A percentile compares a stretch with the other conserved stretches of the same genome.
phyloP scores from a whole-genome alignment of 164 flowering plant genomes.

The Magnolia sinica region DNA sequence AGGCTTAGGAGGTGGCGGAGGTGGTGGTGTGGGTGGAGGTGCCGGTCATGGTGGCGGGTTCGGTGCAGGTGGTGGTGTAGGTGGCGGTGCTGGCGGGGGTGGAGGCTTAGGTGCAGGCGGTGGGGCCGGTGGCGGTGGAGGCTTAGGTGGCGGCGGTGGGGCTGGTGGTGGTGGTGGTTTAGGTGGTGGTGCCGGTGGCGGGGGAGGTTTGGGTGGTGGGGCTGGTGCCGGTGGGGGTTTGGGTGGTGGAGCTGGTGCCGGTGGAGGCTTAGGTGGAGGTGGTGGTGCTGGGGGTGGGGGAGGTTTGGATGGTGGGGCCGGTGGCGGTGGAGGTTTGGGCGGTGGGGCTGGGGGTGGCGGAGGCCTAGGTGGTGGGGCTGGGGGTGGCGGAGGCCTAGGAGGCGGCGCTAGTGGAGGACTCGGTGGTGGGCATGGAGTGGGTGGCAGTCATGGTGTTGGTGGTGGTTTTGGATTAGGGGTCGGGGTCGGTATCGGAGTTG shows the following conservation, averaged over 20 bases:
- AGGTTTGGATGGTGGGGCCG: neutral
- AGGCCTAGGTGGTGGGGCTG: constrained; percentile 3
- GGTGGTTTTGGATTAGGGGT: neutral
- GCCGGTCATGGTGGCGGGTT: neutral
- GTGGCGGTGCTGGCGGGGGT: constrained; percentile 3
- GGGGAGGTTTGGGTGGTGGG: neutral
- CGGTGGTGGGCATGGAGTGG: neutral
- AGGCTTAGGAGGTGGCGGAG: constrained; percentile 3
- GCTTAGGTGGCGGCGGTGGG: neutral
- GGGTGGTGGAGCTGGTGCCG: constrained; percentile 2
- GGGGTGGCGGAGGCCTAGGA: neutral
- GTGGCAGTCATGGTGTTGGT: neutral
- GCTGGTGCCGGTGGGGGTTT: constrained; percentile 17
- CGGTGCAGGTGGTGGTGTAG: neutral
- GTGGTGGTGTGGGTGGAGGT: constrained; percentile 8
- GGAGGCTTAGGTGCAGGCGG: neutral
- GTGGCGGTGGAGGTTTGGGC: neutral
- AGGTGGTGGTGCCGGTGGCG: neutral
- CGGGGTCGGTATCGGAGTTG: neutral
- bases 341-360: constrained; percentile 3
- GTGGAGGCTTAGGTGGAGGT: constrained; percentile 7
- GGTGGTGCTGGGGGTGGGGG: constrained; percentile 2
- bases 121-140: neutral
- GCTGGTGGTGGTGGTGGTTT: neutral
- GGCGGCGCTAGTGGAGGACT: neutral